These are phyloP conservation scores for Vigna hirtella DNA, from an alignment of 306 rosid species.

Conservation along the genomic window DNA sequence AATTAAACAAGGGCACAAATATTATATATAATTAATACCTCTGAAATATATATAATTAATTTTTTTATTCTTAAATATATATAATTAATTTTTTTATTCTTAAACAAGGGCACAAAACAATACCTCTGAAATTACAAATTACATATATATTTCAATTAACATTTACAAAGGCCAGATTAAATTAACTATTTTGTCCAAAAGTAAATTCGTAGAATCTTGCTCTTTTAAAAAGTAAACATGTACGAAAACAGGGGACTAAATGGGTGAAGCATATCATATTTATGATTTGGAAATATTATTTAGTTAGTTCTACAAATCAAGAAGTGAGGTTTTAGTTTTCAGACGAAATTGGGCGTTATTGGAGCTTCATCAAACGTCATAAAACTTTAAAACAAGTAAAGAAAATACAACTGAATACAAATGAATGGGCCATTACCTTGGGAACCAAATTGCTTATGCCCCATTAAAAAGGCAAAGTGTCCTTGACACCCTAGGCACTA, in stretches of 20 bases:
- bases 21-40: too few relatives aligned
- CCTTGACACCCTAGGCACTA: too few relatives aligned
- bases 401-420: neutral
- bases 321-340: neutral
- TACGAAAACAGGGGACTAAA: neutral
- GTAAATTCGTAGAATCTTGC: neutral
- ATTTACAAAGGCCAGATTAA: neutral
- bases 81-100: too few relatives aligned
- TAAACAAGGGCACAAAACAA: neutral
- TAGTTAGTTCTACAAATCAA: neutral
- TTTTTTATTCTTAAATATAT: too few relatives aligned
- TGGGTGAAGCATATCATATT: neutral
- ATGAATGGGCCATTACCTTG: neutral
- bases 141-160: neutral
- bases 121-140: neutral
- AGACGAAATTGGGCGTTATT: neutral
- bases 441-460: conserved; percentile 5
- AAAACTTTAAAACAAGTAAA: neutral
- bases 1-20: neutral
- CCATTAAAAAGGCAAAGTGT: neutral
- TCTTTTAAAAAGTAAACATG: neutral
- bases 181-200: neutral
- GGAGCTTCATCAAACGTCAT: neutral
- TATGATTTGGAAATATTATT: neutral
- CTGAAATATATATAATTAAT: too few relatives aligned